Evolutionary conservation across 108 stramenopile species (phyloP).

Genomic region (Hondaea fermentalgiana): DNA sequence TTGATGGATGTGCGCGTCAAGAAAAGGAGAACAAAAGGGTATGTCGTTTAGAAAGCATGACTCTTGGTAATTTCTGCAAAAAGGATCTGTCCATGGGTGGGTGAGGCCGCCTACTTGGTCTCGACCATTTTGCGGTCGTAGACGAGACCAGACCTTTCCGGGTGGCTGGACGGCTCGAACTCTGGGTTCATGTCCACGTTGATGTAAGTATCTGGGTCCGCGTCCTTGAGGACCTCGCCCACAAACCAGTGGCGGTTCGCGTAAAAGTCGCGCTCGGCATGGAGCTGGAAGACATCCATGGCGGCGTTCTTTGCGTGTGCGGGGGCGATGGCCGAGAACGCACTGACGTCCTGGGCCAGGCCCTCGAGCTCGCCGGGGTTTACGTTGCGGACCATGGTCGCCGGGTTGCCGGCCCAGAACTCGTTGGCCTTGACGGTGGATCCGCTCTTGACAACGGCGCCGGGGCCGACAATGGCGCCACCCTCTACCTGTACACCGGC

Average conservation of each 20-base stretch:
- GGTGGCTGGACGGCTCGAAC: neutral
- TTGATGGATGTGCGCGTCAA: neutral
- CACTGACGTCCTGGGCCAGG: neutral
- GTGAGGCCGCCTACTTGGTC: neutral
- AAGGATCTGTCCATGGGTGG: neutral
- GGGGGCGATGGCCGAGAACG: neutral
- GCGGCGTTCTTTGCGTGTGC: neutral
- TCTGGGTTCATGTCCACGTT: neutral
- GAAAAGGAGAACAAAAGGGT: neutral
- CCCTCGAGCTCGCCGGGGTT: neutral
- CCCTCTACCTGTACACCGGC: neutral
- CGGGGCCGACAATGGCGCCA: neutral
- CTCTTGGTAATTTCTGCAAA: neutral
- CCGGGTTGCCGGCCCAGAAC: slow-evolving; percentile 10
- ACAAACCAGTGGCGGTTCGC: neutral
- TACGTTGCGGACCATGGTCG: neutral
- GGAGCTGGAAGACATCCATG: neutral
- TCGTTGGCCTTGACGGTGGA: neutral
- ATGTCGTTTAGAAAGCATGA: neutral
- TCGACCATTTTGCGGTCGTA: neutral
- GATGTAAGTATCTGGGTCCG: neutral
- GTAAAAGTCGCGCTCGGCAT: neutral
- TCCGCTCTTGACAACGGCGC: neutral
- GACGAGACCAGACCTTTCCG: neutral
- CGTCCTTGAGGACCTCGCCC: neutral